Conservation (phyloP, 2,329 filamentous ascomycete species). For the Diatrype stigma region DNA sequence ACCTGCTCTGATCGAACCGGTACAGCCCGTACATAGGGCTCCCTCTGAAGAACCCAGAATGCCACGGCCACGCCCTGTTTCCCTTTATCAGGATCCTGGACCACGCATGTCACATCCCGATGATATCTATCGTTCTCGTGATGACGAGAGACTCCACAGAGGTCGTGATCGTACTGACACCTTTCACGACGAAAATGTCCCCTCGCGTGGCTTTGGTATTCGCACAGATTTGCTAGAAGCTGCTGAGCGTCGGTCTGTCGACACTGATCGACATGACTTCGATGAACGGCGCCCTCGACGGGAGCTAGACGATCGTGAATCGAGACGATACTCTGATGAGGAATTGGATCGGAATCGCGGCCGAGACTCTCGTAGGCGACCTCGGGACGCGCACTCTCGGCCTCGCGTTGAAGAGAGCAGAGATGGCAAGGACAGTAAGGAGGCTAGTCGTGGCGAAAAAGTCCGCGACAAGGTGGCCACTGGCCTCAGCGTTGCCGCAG, state of each 20-base stretch:
- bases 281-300: constrained; percentile 41
- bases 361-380: constrained; percentile 15
- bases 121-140: constrained; percentile 44
- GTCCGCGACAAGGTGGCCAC: constrained; percentile 45
- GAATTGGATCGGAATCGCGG: constrained; percentile 20
- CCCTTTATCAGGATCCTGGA: constrained; percentile 48
- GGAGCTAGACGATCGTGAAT: constrained; percentile 26
- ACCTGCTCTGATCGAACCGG: constrained; percentile 24
- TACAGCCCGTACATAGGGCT: constrained; percentile 24
- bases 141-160: constrained; percentile 42
- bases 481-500: constrained; percentile 45
- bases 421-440: constrained; percentile 22
- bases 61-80: constrained; percentile 42
- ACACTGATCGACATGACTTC: constrained; percentile 27
- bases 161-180: constrained; percentile 39
- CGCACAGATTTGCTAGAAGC: constrained; percentile 36
- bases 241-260: constrained; percentile 27
- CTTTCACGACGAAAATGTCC: constrained; percentile 44
- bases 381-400: constrained; percentile 16
- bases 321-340: constrained; percentile 25
- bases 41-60: constrained; percentile 27
- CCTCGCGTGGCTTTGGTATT: constrained; percentile 48
- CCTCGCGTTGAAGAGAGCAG: constrained; percentile 22
- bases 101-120: constrained; percentile 41
- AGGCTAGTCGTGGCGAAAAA: constrained; percentile 31